Conservation (phyloP, 2,329 filamentous ascomycete genomes). For the Diaporthe vexans region DNA sequence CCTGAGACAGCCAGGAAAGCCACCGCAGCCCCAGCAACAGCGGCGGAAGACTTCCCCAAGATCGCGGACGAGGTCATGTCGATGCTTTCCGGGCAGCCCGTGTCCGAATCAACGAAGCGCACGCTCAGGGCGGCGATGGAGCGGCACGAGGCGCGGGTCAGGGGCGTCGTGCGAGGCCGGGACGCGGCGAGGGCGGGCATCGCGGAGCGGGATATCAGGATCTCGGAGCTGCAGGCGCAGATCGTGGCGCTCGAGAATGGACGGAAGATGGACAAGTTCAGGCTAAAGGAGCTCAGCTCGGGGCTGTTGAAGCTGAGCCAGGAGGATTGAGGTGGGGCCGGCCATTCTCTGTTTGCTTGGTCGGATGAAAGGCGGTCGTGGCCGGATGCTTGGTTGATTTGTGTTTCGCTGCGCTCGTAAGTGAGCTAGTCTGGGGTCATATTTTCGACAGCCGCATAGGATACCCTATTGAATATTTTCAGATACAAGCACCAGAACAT, state of each 20-base stretch:
- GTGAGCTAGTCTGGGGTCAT: neutral
- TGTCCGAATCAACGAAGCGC: slow-evolving; percentile 55
- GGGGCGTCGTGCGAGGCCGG: slow-evolving; percentile 74
- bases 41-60: slow-evolving; percentile 48
- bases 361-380: neutral
- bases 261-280: slow-evolving; percentile 38
- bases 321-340: slow-evolving; percentile 8
- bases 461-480: slow-evolving; percentile 10
- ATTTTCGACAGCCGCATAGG: neutral
- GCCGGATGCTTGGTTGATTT: neutral
- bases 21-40: neutral
- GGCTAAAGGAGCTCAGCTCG: slow-evolving; percentile 39
- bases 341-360: neutral
- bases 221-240: slow-evolving; percentile 54
- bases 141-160: slow-evolving; percentile 68
- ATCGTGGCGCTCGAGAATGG: slow-evolving; percentile 57
- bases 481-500: neutral
- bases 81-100: slow-evolving; percentile 59
- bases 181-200: slow-evolving; percentile 75
- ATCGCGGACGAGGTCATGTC: slow-evolving; percentile 63
- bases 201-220: slow-evolving; percentile 70
- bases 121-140: slow-evolving; percentile 62
- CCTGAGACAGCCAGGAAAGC: neutral
- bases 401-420: neutral
- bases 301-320: slow-evolving; percentile 37